These are phyloP conservation scores for Fonsecaea erecta DNA, from an alignment of 2,329 filamentous ascomycete species.

Conservation along the genomic window DNA sequence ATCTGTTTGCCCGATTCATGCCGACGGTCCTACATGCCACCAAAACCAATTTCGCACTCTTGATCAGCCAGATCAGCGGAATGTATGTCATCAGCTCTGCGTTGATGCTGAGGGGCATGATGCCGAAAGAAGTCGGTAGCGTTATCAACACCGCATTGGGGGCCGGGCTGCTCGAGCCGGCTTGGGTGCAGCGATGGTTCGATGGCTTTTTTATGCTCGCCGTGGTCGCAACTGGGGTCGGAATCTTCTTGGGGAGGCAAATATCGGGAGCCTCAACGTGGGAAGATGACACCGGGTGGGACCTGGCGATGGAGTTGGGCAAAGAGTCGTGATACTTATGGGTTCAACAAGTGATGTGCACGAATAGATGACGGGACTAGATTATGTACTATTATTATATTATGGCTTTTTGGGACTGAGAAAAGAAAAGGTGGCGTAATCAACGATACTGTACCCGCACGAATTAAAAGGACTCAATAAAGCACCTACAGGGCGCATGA, in stretches of 20 bases:
- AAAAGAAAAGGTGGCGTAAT: not conserved
- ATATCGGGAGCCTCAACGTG: slow-evolving; percentile 55
- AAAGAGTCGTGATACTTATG: slow-evolving; percentile 60
- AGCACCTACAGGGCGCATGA: not conserved
- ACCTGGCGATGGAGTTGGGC: slow-evolving; percentile 70
- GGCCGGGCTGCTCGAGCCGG: slow-evolving; percentile 69
- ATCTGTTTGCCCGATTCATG: slow-evolving; percentile 75
- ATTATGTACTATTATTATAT: slow-evolving; percentile 3
- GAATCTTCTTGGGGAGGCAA: slow-evolving; percentile 73
- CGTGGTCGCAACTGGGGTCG: slow-evolving; percentile 68
- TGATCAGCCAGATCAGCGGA: slow-evolving; percentile 78
- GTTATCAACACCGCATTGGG: slow-evolving; percentile 78
- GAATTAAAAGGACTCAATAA: not conserved
- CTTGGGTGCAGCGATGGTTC: slow-evolving; percentile 81
- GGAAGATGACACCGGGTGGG: slow-evolving; percentile 64
- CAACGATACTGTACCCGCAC: not conserved
- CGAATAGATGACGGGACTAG: not conserved
- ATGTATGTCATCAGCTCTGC: slow-evolving; percentile 85
- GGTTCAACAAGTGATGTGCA: not conserved
- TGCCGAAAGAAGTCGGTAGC: slow-evolving; percentile 76
- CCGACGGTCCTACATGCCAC: slow-evolving; percentile 73
- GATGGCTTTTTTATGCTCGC: slow-evolving; percentile 82
- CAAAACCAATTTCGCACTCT: slow-evolving; percentile 76
- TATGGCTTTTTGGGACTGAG: not conserved
- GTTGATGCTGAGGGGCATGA: slow-evolving; percentile 74